phyloP scores from a whole-genome alignment of 2,329 filamentous ascomycete species.

The Cladophialophora bantiana region DNA sequence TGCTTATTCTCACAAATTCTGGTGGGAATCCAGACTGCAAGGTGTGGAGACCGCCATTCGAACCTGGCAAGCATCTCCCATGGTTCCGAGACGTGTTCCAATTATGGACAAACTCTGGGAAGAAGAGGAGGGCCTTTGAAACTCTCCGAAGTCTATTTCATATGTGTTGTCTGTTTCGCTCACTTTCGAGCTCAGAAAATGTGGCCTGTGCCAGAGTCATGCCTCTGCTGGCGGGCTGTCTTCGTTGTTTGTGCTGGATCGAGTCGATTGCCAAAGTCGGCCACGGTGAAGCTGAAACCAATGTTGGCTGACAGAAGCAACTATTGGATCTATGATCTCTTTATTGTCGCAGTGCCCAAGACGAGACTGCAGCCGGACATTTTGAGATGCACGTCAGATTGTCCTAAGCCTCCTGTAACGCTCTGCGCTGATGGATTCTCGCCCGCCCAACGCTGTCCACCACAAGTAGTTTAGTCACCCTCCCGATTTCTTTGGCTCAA shows the following conservation, averaged over 20 bases:
- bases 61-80: slow-evolving; percentile 1
- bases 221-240: background rate
- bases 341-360: background rate
- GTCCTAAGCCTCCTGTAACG: background rate
- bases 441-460: background rate
- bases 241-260: background rate
- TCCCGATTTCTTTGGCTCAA: background rate
- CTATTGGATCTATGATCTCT: background rate
- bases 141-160: slow-evolving; percentile 3
- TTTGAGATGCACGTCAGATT: slow-evolving; percentile 18
- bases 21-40: background rate
- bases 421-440: background rate
- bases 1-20: background rate
- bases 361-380: background rate
- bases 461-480: background rate
- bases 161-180: slow-evolving; percentile 1
- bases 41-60: background rate
- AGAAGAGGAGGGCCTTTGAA: background rate
- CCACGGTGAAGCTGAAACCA: background rate
- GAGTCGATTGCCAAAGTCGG: background rate
- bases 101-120: background rate
- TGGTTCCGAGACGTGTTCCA: background rate
- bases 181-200: background rate
- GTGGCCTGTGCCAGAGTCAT: background rate
- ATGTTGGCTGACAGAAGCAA: background rate